Base-by-base conservation (phyloP, 108 stramenopile species). In the Nitzschia sp. region DNA sequence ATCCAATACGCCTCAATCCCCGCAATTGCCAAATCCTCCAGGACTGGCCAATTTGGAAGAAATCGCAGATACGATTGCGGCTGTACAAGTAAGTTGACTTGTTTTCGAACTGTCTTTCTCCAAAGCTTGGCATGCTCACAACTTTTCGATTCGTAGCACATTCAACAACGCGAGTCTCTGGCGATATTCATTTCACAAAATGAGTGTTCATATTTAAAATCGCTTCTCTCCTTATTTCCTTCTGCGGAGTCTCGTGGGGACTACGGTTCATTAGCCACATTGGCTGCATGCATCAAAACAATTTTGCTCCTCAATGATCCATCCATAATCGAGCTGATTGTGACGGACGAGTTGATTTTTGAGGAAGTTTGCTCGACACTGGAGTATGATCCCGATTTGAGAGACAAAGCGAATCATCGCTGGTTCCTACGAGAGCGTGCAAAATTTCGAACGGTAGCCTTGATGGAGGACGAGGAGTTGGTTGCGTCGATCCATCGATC, bases 241-340 rank as follows among this genome's bases (percentile, higher is more conserved):
- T 72, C 76, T 1, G 84, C 82, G 1, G 87, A 87, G 35, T 70
- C 77, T 2, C 48, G 74, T 9, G 75, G 70, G 4, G 79, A 92
- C 59, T 77, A 73, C 46, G 70, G 73, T 13, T 74, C 78, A 5
- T 59, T 95, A 64, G 88, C 90, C 6, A 83, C 75, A 0, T 66
- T 92, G 46, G 91, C 91, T 15, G 83, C 86, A 0, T 85, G 83
- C 48, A 80, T 90, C 29, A 95, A 95, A 74, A 82, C 86, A 6
- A 90, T 92, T 66, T 59, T 95, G 27, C 74, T 95, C 17, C 64
- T 95, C 53, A 95, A 95, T 71, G 94, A 95, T 64, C 88, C 94
- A 15, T 79, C 90, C n/a, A 88, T 95, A 36, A 84, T 95, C 24
- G 91, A 95, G 66, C 76, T 81, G 57, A 80, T 91, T 35, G 85